Evolutionary conservation across 129 eudicot species (phyloP), one percentile per base, ranked within the genome.

Genomic region (Mikania micrantha): DNA sequence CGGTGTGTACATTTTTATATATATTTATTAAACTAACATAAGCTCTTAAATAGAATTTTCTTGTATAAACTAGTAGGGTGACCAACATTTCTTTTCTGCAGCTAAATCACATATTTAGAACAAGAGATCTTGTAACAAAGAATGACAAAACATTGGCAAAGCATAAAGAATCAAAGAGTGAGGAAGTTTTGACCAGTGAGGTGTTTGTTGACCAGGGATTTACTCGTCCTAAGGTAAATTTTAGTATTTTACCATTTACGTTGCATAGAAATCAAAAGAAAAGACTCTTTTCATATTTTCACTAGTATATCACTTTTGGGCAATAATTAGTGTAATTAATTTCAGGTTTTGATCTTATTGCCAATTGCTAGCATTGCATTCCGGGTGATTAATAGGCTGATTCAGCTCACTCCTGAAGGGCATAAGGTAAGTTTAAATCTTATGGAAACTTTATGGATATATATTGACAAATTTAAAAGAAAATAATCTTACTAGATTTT

Each of bases 171-270:
- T 70, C 47, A 35, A 67, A 75, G 49, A 72, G 67, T 21, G 86
- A 70, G 35, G 87, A 76, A 69, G 44, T 56, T 67, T n/a, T 74
- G 1, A 77, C 77, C 47, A 54, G 62, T 40, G 83, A 83, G 52
- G 60, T 40, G 41, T 86, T 56, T 62, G 88, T 75, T 75, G 97
- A 94, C 66, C 95, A 79, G 27, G 99, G 99, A 2, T 94, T 86
- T 71, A 89, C 95, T 59, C 96, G 92, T 27, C 95, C 99, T 11
- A 94, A 94, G 95, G 99, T 94, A 78, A 28, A 5, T 39, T 48
- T 35, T 27, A 45, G 24, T 9, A 15, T 35, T 29, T 35, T 27
- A 45, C 35, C 13, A 15, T 35, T 29, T 32, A 35, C 36, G n/a
- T 52, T 28, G 5, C 35, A 45, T 34, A 27, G 44, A 40, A 17